These are phyloP conservation scores for Marasmius sp. DNA, from an alignment of 1,284 basidiomycete genomes.

Conservation along the genomic window DNA sequence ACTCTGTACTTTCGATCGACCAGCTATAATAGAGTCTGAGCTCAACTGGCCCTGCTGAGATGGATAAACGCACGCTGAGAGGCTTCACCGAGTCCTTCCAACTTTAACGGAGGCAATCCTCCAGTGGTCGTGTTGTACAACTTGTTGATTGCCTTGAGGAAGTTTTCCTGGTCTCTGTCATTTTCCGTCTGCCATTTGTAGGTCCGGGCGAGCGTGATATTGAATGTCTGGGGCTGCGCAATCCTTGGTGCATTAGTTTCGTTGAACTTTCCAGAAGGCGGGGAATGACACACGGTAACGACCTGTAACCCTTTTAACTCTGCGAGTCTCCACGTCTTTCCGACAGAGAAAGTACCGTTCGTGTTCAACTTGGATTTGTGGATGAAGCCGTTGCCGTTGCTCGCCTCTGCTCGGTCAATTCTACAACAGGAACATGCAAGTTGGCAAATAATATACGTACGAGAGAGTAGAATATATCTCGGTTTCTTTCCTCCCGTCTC, in stretches of 20 bases:
- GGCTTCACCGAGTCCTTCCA: slow-evolving; percentile 53
- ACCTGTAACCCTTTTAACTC: slow-evolving; percentile 84
- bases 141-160: slow-evolving; percentile 67
- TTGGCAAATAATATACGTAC: slow-evolving; percentile 50
- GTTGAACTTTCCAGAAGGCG: not conserved
- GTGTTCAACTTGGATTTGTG: slow-evolving; percentile 97
- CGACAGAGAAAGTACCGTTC: slow-evolving; percentile 94
- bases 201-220: slow-evolving; percentile 80
- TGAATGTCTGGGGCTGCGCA: slow-evolving; percentile 65
- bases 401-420: slow-evolving; percentile 49
- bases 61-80: slow-evolving; percentile 31
- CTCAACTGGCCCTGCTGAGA: slow-evolving; percentile 2
- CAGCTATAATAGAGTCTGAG: slow-evolving; percentile 22
- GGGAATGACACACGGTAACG: slow-evolving; percentile 54
- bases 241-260: slow-evolving; percentile 8
- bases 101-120: slow-evolving; percentile 44
- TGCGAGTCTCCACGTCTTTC: slow-evolving; percentile 92
- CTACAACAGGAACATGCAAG: slow-evolving; percentile 13
- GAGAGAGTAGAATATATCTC: slow-evolving; percentile 83
- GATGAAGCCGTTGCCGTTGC: slow-evolving; percentile 68
- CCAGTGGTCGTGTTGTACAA: slow-evolving; percentile 68
- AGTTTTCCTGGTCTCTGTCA: slow-evolving; percentile 66
- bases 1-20: slow-evolving; percentile 24
- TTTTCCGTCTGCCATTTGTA: slow-evolving; percentile 88
- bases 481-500: slow-evolving; percentile 75